A percentile compares a stretch with the other conserved stretches of the same genome.
phyloP scores from a whole-genome alignment of 225 moss, liverwort and hornwort species.

The Marchantia polymorpha region DNA sequence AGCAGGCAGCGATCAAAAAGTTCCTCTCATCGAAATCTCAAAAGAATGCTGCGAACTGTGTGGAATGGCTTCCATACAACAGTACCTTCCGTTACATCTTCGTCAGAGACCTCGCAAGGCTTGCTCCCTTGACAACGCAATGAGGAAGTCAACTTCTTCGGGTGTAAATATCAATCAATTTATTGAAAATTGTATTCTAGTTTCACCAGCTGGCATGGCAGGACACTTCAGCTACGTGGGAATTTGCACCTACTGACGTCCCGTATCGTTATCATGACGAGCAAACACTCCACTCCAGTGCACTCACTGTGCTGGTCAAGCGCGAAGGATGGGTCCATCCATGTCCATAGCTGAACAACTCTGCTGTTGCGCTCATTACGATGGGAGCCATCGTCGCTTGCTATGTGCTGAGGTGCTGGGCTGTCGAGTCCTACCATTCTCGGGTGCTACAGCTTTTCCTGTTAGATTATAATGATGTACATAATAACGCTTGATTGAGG shows the following conservation, averaged over 20 bases:
- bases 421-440: neutral
- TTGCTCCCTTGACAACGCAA: constrained; percentile 22
- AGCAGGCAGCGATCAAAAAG: constrained; percentile 56
- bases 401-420: neutral
- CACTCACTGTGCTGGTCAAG: neutral
- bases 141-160: constrained; percentile 8
- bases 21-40: constrained; percentile 60
- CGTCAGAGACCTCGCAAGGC: constrained; percentile 57
- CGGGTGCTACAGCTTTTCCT: neutral
- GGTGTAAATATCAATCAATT: constrained; percentile 25
- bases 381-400: neutral
- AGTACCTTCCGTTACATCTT: constrained; percentile 79
- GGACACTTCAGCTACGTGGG: neutral
- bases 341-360: neutral
- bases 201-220: neutral
- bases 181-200: constrained; percentile 19
- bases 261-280: neutral
- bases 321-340: neutral
- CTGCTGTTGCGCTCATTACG: neutral
- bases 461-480: neutral
- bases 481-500: neutral
- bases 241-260: neutral
- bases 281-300: neutral
- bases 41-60: constrained; percentile 46
- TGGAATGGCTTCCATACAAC: constrained; percentile 82